Percentiles rank a stretch among this genome's conserved stretches.
These are phyloP conservation scores for Diaporthe destruens DNA, from an alignment of 2,329 filamentous ascomycete species.

Conservation along the genomic window DNA sequence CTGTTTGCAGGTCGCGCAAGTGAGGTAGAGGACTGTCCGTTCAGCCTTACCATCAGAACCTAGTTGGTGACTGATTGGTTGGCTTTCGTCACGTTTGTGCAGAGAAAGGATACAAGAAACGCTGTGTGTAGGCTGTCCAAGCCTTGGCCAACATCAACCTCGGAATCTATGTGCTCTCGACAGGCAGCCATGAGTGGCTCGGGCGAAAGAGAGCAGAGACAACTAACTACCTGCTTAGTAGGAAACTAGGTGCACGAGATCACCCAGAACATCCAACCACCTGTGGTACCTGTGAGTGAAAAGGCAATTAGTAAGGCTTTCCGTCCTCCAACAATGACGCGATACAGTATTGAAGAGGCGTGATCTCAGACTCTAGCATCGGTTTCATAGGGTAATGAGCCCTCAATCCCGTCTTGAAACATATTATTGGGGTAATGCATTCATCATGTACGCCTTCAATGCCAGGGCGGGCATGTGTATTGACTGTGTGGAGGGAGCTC, in stretches of 20 bases:
- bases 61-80: no score
- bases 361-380: constrained; percentile 42
- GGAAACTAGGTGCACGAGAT: neutral
- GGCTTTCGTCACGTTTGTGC: no score
- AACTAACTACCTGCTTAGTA: neutral
- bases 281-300: neutral
- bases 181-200: neutral
- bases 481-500: neutral
- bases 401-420: constrained; percentile 57
- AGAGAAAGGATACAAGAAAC: no score
- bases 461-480: neutral
- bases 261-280: neutral
- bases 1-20: no score
- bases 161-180: no score
- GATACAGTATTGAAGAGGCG: neutral
- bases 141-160: no score
- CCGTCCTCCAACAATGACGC: neutral
- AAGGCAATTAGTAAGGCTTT: constrained; percentile 1
- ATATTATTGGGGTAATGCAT: constrained; percentile 47
- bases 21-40: no score
- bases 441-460: constrained; percentile 43
- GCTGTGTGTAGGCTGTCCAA: no score
- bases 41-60: no score
- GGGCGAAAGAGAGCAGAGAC: neutral
- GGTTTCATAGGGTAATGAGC: constrained; percentile 50